Evolutionary conservation across 441 rosid genomes (phyloP).

Genomic region (Gossypium davidsonii): DNA sequence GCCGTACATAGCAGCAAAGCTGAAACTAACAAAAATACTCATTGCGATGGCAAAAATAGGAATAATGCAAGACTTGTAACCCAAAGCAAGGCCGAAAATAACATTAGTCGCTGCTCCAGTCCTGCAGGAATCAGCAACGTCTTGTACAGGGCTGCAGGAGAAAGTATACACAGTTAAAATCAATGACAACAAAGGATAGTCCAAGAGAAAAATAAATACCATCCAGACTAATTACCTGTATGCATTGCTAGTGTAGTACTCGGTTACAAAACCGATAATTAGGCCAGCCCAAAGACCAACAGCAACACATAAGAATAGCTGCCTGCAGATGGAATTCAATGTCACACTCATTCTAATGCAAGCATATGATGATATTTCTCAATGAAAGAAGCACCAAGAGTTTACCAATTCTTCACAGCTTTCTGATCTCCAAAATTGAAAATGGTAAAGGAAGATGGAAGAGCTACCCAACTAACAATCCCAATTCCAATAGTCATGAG

Average conservation of each 20-base stretch:
- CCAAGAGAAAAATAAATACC: neutral
- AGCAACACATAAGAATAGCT: slow-evolving; percentile 71
- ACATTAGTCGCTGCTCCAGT: slow-evolving; percentile 2
- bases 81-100: slow-evolving; percentile 36
- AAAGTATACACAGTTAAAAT: neutral
- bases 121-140: slow-evolving; percentile 4
- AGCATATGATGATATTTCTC: neutral
- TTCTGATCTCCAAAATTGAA: slow-evolving; percentile 79
- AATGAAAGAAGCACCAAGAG: neutral
- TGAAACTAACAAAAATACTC: slow-evolving; percentile 64
- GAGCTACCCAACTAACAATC: slow-evolving; percentile 61
- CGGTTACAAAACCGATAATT: slow-evolving; percentile 78
- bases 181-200: neutral
- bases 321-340: slow-evolving; percentile 42
- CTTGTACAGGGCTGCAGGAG: slow-evolving; percentile 15
- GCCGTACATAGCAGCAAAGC: slow-evolving; percentile 70
- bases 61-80: slow-evolving; percentile 61
- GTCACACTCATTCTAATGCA: neutral
- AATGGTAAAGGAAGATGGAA: slow-evolving; percentile 83
- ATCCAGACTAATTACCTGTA: slow-evolving; percentile 45
- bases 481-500: slow-evolving; percentile 78
- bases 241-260: slow-evolving; percentile 90
- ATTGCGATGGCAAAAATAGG: slow-evolving; percentile 65
- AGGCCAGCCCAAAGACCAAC: slow-evolving; percentile 98
- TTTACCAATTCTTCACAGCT: slow-evolving; percentile 74